Evolutionary conservation across 106 monocot species (phyloP).

Genomic region (Xerophyta viscosa): DNA sequence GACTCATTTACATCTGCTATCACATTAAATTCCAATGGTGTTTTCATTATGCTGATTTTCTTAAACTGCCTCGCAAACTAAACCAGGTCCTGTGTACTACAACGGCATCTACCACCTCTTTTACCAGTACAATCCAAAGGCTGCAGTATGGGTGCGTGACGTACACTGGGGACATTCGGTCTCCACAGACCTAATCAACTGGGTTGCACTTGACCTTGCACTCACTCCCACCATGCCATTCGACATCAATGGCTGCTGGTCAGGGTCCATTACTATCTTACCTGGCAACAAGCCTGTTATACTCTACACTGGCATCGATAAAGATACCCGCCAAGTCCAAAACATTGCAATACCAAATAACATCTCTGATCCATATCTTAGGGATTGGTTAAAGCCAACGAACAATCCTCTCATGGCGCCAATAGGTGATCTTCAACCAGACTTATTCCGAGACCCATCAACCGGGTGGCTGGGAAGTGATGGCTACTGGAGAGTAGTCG

Average conservation of each 20-base stretch:
- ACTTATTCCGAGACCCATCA: constrained; percentile 23
- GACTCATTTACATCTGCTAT: too few species aligned
- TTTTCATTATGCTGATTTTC: too few species aligned
- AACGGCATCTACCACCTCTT: constrained; percentile 58
- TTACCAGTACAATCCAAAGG: constrained; percentile 35
- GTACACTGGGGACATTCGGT: constrained; percentile 53
- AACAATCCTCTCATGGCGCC: constrained; percentile 33
- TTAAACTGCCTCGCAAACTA: not conserved
- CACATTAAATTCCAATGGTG: too few species aligned
- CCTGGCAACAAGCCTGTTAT: constrained; percentile 28
- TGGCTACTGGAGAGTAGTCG: constrained; percentile 28
- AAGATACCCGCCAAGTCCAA: constrained; percentile 30
- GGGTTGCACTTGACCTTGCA: constrained; percentile 27
- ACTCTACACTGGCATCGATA: constrained; percentile 46
- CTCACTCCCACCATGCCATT: constrained; percentile 20
- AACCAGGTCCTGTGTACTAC: constrained; percentile 57
- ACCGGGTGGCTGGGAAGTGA: constrained; percentile 29
- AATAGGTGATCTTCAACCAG: constrained; percentile 2
- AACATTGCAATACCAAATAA: constrained; percentile 49
- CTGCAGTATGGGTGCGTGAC: constrained; percentile 36
- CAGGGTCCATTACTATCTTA: constrained; percentile 56
- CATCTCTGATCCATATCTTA: constrained; percentile 37
- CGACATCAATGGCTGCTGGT: constrained; percentile 57
- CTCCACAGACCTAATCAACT: constrained; percentile 52
- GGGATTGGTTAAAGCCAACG: constrained; percentile 37